Evolutionary conservation across 805 yeast species (phyloP).

Genomic region (Candida schatavii): DNA sequence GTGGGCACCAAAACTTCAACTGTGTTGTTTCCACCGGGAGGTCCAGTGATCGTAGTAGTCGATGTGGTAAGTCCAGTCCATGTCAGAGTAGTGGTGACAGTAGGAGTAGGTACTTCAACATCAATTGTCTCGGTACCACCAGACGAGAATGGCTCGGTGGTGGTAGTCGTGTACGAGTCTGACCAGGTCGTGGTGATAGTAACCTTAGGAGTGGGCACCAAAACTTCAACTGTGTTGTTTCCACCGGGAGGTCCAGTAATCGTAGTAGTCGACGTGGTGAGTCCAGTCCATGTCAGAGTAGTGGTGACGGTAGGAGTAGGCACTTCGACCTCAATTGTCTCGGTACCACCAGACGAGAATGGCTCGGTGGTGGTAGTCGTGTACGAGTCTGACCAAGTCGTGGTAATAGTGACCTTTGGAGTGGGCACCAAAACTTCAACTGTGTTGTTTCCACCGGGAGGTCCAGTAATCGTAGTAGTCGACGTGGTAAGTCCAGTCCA

Average conservation of each 20-base stretch:
- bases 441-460: constrained; percentile 4
- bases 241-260: constrained; percentile 1
- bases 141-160: constrained; percentile 1
- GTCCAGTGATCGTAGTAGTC: constrained; percentile 10
- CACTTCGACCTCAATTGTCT: constrained; percentile 8
- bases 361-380: constrained; percentile 11
- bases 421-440: constrained; percentile 3
- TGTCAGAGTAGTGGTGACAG: constrained; percentile 1
- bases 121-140: constrained; percentile 5
- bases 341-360: constrained; percentile 12
- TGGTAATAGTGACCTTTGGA: constrained; percentile 8
- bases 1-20: constrained; percentile 15
- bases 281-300: constrained; percentile 37
- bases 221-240: constrained; percentile 5
- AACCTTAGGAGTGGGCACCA: constrained; percentile 4
- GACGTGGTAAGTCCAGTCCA: constrained; percentile 8
- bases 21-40: constrained; percentile 13
- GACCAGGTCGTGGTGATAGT: constrained; percentile 3
- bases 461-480: background rate
- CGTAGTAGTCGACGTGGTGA: background rate
- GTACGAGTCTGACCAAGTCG: constrained; percentile 8
- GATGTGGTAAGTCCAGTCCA: constrained; percentile 9
- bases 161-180: constrained; percentile 7
- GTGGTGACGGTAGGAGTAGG: constrained; percentile 28
- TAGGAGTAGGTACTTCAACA: constrained; percentile 3